Evolutionary conservation across 129 eudicot genomes (phyloP), one percentile per base, ranked within the genome.

Genomic region (Erigeron canadensis): DNA sequence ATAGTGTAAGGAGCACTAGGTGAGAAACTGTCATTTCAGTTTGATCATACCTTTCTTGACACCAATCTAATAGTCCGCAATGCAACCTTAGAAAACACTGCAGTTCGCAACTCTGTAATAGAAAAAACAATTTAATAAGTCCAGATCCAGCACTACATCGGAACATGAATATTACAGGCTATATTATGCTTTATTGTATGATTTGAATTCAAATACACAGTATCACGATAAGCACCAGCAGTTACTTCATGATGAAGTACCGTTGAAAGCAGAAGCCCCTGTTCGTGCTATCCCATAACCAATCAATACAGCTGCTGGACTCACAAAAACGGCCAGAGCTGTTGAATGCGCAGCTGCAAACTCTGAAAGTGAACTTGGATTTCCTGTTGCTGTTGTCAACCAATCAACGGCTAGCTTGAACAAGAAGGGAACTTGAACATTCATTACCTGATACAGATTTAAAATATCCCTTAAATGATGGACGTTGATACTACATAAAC

Each of bases 321-420:
- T 94, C 64, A 78, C 90, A 81, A 94, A 94, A 71, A 94, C 76
- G 54, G 95, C 96, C 74, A 94, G 76, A 45, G 79, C 72, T 62
- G 87, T 81, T 48, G 97, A 60, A 84, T 94, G 89, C 28, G 93
- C 88, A 77, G 90, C 79, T 9, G 90, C 81, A 74, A 94, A 94
- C 11, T 84, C 89, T 63, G 96, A 84, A 77, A 94, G 96, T 47
- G 91, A 77, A 74, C 75, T 72, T 59, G 93, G 84, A 74, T 84
- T 89, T 56, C 96, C 89, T 47, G 96, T 87, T 56, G 90, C 85
- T n/a, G 87, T 82, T 38, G 97, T 79, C 80, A 94, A 79, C 96
- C 95, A 94, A 76, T 94, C 98, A 79, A 94, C 96, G 19, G 98
- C 98, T 61, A 89, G 92, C 82, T 94, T 94, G 66, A 94, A 94